Conservation (phyloP, 768 basidiomycete genomes). For the Mycena indigotica region DNA sequence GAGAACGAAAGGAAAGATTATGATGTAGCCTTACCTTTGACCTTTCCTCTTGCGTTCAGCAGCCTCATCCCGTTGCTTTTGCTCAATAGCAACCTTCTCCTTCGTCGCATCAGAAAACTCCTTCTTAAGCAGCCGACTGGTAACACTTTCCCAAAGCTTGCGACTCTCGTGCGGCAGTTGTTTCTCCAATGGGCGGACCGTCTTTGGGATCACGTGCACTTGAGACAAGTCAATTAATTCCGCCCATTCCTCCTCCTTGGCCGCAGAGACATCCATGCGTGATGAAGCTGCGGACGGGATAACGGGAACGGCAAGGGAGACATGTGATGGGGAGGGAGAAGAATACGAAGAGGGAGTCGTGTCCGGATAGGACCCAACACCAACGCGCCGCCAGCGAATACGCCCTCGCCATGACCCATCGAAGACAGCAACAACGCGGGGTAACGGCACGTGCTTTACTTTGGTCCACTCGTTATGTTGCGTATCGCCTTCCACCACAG, state of each 20-base stretch:
- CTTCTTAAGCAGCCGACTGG: constrained; percentile 72
- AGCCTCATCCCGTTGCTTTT: constrained; percentile 87
- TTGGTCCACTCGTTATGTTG: constrained; percentile 75
- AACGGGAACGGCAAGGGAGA: constrained; percentile 39
- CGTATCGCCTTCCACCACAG: constrained; percentile 64
- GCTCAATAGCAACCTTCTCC: constrained; percentile 91
- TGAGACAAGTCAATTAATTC: constrained; percentile 77
- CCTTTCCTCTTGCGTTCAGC: constrained; percentile 85
- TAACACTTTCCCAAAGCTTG: constrained; percentile 86
- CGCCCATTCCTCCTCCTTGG: constrained; percentile 54
- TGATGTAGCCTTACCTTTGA: constrained; percentile 54
- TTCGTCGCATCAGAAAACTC: constrained; percentile 90
- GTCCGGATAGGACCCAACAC: constrained; percentile 45
- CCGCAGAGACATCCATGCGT: constrained; percentile 43
- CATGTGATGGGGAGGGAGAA: constrained; percentile 51
- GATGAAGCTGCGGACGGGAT: constrained; percentile 44
- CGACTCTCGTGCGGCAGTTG: constrained; percentile 84
- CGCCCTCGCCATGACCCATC: constrained; percentile 88
- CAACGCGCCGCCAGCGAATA: constrained; percentile 76
- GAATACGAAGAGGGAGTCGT: constrained; percentile 45
- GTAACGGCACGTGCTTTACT: constrained; percentile 86
- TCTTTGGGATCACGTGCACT: constrained; percentile 76
- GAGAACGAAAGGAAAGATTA: constrained; percentile 25
- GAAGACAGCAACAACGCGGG: constrained; percentile 75
- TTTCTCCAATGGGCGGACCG: constrained; percentile 76